Evolutionary conservation across 202 grass and related monocot genomes (phyloP), one percentile per base, ranked within the genome.

Genomic region (Hordeum pubiflorum): DNA sequence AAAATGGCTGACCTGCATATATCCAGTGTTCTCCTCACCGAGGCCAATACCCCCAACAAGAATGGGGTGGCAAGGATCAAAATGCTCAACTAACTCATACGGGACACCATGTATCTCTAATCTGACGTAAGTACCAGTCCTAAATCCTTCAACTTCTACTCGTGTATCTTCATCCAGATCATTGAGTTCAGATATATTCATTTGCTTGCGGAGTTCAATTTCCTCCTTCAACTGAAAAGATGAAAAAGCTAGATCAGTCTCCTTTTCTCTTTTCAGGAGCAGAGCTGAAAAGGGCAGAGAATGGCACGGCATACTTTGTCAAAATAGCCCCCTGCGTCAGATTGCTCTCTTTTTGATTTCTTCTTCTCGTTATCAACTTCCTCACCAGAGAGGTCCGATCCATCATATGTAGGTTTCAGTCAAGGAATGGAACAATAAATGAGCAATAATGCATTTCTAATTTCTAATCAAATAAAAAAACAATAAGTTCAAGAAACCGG

Each of bases 61-160:
- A 64, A 98, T 86, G 66, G 96, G 96, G 63, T 98, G 92, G 59
- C 77, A 69, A 58, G 92, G 90, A 83, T 95, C 89, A 85, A 98
- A 98, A 89, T 98, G 82, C 87, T 98, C 92, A 50, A 95, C 89
- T 76, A 98, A 86, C 86, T 98, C 96, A 88, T 73, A 93, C 13
- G 96, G 96, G 73, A 98, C 89, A 82, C 82, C 87, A 86, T 91
- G 96, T 63, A 98, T 72, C 68, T 98, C 96, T 83, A 98, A 79
- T 83, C 96, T 94, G 77, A 95, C 40, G 14, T 95, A 98, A 83
- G 90, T 95, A 57, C 96, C 96, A 73, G 82, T 85, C 78, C 87
- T 91, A 87, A 98, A 95, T 29, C 96, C 96, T 77, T 98, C 96
- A 44, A 98, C 85, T 63, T 95, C 92, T 77, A 93, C 65, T 78